Evolutionary conservation across 2,329 filamentous ascomycete species (phyloP).

Genomic region (Xylariaceae sp.): DNA sequence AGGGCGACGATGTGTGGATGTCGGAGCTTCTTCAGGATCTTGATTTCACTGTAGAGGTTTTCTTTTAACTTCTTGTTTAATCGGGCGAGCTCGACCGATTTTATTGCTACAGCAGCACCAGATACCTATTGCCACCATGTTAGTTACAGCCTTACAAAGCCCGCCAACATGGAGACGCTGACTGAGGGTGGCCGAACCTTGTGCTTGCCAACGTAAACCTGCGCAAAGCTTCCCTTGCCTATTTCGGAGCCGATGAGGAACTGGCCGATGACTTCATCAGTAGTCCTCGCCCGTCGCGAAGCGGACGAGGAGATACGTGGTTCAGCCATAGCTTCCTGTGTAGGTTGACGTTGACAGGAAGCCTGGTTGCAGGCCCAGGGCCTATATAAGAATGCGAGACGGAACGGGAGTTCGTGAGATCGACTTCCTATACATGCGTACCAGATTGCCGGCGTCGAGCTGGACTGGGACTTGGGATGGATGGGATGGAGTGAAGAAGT

Average conservation of each 20-base stretch:
- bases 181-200: conserved; percentile 52
- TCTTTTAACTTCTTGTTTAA: conserved; percentile 95
- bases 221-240: conserved; percentile 95
- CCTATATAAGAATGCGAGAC: conserved; percentile 29
- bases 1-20: conserved; percentile 97
- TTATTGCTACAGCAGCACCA: conserved; percentile 84
- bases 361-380: conserved; percentile 28
- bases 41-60: conserved; percentile 91
- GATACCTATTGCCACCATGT: conserved; percentile 53
- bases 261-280: conserved; percentile 55
- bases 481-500: conserved; percentile 5
- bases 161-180: too few relatives aligned
- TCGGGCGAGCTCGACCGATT: conserved; percentile 85
- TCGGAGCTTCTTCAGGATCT: conserved; percentile 87
- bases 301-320: conserved; percentile 25
- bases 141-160: conserved; percentile 17
- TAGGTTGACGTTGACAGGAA: conserved; percentile 30
- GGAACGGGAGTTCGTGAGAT: conserved; percentile 22
- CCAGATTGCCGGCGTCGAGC: conserved; percentile 15
- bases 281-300: conserved; percentile 33
- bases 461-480: conserved; percentile 14
- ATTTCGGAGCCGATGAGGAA: conserved; percentile 85
- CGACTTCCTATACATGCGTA: conserved; percentile 29
- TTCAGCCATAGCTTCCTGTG: conserved; percentile 33
- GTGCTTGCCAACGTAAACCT: conserved; percentile 83